These are phyloP conservation scores for Suillus hirtellus DNA, from an alignment of 768 basidiomycete genomes.

Conservation along the genomic window DNA sequence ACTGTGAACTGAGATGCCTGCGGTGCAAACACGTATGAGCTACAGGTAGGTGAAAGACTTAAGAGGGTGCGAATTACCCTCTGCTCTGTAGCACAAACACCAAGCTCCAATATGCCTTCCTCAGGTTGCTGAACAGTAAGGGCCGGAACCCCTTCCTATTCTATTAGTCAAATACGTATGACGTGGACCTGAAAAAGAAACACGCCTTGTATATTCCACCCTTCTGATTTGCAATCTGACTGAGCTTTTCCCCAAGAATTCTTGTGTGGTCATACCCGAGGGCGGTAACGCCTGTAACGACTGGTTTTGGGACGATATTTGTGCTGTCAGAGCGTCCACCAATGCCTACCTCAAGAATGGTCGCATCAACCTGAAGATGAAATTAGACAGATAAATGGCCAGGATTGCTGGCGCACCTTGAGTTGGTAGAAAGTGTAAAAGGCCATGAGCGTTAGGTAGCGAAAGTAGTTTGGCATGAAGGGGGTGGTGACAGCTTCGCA, in stretches of 20 bases:
- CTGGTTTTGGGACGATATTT: conserved; percentile 87
- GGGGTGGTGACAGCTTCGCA: conserved; percentile 51
- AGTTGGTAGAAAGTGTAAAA: conserved; percentile 85
- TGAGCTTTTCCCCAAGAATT: conserved; percentile 84
- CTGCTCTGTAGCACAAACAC: conserved; percentile 61
- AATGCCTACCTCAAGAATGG: conserved; percentile 94
- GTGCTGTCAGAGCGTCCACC: conserved; percentile 95
- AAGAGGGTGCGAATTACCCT: conserved; percentile 44
- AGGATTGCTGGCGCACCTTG: conserved; percentile 41
- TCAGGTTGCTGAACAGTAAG: conserved; percentile 76
- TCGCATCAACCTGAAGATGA: conserved; percentile 65
- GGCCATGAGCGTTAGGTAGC: conserved; percentile 89
- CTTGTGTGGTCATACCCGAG: conserved; percentile 91
- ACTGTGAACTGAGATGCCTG: conserved; percentile 73
- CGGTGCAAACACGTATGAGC: background rate
- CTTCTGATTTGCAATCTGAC: conserved; percentile 93
- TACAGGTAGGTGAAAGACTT: too few relatives aligned
- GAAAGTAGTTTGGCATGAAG: conserved; percentile 89
- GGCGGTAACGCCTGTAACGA: conserved; percentile 88
- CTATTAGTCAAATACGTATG: conserved; percentile 4
- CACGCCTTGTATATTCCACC: conserved; percentile 92
- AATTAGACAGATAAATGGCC: background rate
- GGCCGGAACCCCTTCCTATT: conserved; percentile 78
- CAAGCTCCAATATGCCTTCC: conserved; percentile 69
- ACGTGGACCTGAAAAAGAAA: background rate